Conservation (phyloP, 257 asterid genomes). For the Nicotiana otophora region DNA sequence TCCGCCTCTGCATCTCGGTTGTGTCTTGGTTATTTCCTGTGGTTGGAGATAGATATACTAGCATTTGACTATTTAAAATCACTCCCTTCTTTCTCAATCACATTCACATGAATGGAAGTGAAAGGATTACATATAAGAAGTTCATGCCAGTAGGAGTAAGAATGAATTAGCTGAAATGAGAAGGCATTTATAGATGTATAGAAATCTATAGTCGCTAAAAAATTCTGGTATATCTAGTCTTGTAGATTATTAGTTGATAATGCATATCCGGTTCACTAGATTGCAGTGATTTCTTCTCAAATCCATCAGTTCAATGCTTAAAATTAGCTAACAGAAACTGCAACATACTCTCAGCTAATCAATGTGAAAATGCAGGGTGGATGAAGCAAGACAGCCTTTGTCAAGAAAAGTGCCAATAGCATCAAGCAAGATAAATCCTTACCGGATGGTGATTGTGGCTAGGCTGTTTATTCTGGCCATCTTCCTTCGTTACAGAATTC, state of each 20-base stretch:
- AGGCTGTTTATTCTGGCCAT: constrained; percentile 71
- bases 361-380: constrained; percentile 52
- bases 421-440: constrained; percentile 89
- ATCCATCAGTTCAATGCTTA: neutral
- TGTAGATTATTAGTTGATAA: neutral
- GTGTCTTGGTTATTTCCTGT: neutral
- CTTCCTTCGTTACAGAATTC: constrained; percentile 82
- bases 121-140: neutral
- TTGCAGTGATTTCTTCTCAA: neutral
- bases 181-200: neutral
- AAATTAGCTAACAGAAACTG: neutral
- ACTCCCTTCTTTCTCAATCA: neutral
- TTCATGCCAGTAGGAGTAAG: neutral
- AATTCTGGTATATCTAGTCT: neutral
- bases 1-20: neutral
- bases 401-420: constrained; percentile 95
- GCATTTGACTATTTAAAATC: neutral
- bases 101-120: constrained; percentile 1
- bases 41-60: neutral
- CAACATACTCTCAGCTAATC: neutral
- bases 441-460: constrained; percentile 90
- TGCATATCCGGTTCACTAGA: neutral
- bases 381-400: constrained; percentile 91
- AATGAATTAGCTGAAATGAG: neutral
- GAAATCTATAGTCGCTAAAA: neutral